Evolutionary conservation across 2,329 filamentous ascomycete species (phyloP).

Genomic region (Orbilia quercus): DNA sequence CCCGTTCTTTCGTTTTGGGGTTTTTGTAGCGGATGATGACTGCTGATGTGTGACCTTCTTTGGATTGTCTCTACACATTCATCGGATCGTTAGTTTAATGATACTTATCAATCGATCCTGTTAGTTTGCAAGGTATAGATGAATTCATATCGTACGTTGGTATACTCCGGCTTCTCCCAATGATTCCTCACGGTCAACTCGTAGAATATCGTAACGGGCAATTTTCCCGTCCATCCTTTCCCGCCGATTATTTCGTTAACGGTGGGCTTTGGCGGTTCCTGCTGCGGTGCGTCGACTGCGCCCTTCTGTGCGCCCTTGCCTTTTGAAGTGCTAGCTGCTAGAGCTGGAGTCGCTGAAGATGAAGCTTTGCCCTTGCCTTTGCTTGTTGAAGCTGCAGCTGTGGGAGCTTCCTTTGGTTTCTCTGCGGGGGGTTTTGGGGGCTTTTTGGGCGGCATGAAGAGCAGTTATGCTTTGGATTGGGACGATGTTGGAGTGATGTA

Average conservation of each 20-base stretch:
- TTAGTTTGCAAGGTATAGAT: too few relatives aligned
- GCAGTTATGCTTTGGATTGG: neutral
- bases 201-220: conserved; percentile 75
- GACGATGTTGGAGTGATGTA: conserved; percentile 3
- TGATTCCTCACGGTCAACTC: conserved; percentile 73
- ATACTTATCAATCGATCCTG: too few relatives aligned
- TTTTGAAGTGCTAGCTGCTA: conserved; percentile 21
- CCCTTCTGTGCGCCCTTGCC: conserved; percentile 60
- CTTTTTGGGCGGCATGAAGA: conserved; percentile 52
- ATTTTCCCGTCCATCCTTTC: conserved; percentile 95
- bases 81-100: too few relatives aligned
- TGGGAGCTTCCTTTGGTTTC: conserved; percentile 38
- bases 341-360: conserved; percentile 12
- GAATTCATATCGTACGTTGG: conserved; percentile 78
- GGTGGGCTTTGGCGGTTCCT: conserved; percentile 60
- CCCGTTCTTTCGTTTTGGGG: conserved; percentile 82
- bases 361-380: conserved; percentile 42
- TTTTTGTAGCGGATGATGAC: conserved; percentile 82
- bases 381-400: conserved; percentile 15
- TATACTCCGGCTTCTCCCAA: conserved; percentile 94
- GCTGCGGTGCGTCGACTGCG: conserved; percentile 66
- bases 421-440: conserved; percentile 44
- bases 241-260: conserved; percentile 88
- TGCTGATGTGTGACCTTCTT: conserved; percentile 80
- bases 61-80: conserved; percentile 71